Evolutionary conservation across 768 basidiomycete species (phyloP).

Genomic region (Macrolepiota albuminosa): DNA sequence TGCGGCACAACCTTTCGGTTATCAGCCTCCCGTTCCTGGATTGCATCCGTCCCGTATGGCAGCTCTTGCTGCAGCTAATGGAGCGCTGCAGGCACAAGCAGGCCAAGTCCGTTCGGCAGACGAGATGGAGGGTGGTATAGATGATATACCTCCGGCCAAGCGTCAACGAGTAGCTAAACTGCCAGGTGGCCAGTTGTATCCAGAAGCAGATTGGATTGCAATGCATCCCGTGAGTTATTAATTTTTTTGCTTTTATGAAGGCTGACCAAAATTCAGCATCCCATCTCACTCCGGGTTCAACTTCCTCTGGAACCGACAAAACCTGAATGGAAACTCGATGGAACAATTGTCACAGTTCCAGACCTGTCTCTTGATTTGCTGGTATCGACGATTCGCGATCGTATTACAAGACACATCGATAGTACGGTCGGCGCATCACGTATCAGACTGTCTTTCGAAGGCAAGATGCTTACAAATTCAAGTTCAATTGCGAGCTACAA

Average conservation of each 20-base stretch:
- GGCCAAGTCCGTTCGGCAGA: conserved; percentile 80
- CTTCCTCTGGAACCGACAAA: conserved; percentile 78
- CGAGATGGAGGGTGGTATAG: conserved; percentile 65
- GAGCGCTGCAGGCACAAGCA: conserved; percentile 45
- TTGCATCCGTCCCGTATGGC: conserved; percentile 70
- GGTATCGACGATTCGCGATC: conserved; percentile 87
- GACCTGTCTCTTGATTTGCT: conserved; percentile 82
- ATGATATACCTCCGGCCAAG: conserved; percentile 79
- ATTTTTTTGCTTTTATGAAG: neutral
- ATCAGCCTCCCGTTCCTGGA: conserved; percentile 61
- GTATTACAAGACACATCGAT: conserved; percentile 74
- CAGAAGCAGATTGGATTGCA: conserved; percentile 85
- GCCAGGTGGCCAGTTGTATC: conserved; percentile 78
- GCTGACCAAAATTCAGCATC: conserved; percentile 44
- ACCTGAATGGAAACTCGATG: conserved; percentile 93
- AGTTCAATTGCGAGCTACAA: conserved; percentile 85
- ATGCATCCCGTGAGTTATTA: conserved; percentile 70
- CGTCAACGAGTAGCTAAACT: conserved; percentile 82
- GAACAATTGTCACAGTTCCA: conserved; percentile 66
- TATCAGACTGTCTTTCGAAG: conserved; percentile 73
- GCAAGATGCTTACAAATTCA: conserved; percentile 85
- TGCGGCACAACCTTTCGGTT: conserved; percentile 74
- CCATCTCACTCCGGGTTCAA: conserved; percentile 82
- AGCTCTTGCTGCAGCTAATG: conserved; percentile 50
- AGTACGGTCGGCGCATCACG: conserved; percentile 77